A percentile compares a stretch with the other conserved stretches of the same genome.
These are phyloP conservation scores for Solanum sitiens DNA, from an alignment of 257 asterid genomes.

Conservation along the genomic window DNA sequence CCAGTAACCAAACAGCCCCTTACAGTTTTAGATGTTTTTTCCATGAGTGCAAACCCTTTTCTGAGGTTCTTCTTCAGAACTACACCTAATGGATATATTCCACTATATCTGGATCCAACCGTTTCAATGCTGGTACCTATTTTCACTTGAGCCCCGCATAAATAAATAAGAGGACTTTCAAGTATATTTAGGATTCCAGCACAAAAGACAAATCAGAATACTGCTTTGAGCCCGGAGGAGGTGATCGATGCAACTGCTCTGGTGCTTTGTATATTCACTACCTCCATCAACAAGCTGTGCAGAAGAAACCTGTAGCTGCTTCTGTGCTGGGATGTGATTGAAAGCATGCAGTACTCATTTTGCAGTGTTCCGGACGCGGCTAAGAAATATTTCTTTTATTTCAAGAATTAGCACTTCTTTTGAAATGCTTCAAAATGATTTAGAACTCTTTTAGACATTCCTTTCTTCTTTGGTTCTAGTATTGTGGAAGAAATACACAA, in stretches of 20 bases:
- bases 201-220: neutral
- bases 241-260: neutral
- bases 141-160: neutral
- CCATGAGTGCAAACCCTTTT: neutral
- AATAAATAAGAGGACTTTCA: neutral
- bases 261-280: neutral
- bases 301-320: neutral
- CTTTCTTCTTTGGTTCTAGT: neutral
- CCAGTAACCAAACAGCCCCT: no score
- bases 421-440: neutral
- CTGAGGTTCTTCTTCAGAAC: neutral
- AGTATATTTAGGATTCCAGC: neutral
- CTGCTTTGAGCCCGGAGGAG: neutral
- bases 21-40: neutral
- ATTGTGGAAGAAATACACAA: neutral
- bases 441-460: neutral
- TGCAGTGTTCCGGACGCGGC: neutral
- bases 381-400: neutral
- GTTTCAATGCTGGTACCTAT: neutral
- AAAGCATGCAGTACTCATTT: neutral
- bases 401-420: neutral
- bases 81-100: neutral
- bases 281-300: neutral
- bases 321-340: neutral
- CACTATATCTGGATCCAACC: neutral